Conservation (phyloP, 495 filamentous ascomycete species). For the Hyaloscypha finlandica region DNA sequence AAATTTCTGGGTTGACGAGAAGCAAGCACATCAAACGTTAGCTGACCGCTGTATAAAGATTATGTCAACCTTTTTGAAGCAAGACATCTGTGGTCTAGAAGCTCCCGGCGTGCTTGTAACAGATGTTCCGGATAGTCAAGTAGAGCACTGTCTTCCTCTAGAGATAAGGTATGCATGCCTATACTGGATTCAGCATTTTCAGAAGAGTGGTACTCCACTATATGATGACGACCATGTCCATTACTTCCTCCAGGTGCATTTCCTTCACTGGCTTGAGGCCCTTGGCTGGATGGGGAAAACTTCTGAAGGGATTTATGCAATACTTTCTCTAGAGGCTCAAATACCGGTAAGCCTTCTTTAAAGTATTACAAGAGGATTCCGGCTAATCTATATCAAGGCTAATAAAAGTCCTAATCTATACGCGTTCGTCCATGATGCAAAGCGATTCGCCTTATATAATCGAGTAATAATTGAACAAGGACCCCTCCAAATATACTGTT, state of each 20-base stretch:
- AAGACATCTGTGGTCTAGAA: background rate
- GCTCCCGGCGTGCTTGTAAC: background rate
- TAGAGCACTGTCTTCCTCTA: background rate
- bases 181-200: background rate
- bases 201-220: background rate
- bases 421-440: no score
- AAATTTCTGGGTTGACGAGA: background rate
- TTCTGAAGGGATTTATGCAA: background rate
- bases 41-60: background rate
- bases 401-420: no score
- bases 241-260: background rate
- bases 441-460: no score
- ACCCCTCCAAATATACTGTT: no score
- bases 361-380: no score
- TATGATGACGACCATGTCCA: background rate
- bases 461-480: no score
- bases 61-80: background rate
- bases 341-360: background rate
- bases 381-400: no score
- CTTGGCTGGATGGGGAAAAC: background rate
- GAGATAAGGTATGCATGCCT: background rate
- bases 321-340: background rate
- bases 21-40: background rate
- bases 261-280: slow-evolving; percentile 1
- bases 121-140: background rate